Evolutionary conservation across 2,329 filamentous ascomycete genomes (phyloP).

Genomic region (Dactylellina cionopaga): DNA sequence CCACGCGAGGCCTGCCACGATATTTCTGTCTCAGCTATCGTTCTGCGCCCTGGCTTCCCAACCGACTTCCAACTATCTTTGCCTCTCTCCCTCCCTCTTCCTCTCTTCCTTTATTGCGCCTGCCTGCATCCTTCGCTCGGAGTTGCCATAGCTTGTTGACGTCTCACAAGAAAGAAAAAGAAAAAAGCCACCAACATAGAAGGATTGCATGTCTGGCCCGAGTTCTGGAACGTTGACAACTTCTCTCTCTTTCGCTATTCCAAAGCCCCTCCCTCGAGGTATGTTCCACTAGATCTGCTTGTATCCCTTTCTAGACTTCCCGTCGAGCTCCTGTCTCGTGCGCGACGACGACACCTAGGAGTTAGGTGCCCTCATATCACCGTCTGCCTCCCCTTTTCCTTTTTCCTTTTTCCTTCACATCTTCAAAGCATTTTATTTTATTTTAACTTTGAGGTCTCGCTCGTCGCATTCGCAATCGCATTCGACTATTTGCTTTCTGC

Average conservation of each 20-base stretch:
- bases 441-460: too few species aligned
- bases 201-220: constrained; percentile 35
- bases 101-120: constrained; percentile 21
- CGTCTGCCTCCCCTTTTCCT: not conserved
- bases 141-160: constrained; percentile 38
- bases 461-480: constrained; percentile 14
- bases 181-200: constrained; percentile 45
- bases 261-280: constrained; percentile 37
- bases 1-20: constrained; percentile 52
- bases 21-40: constrained; percentile 48
- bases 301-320: constrained; percentile 43
- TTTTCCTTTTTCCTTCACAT: not conserved
- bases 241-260: constrained; percentile 14
- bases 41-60: constrained; percentile 47
- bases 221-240: constrained; percentile 51
- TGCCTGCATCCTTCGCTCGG: constrained; percentile 22
- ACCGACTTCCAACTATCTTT: constrained; percentile 9
- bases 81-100: constrained; percentile 7
- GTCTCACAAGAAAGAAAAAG: too few species aligned
- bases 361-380: not conserved
- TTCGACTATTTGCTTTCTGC: constrained; percentile 13
- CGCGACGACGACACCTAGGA: not conserved
- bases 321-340: constrained; percentile 21
- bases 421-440: too few species aligned
- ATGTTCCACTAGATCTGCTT: constrained; percentile 49